These are phyloP conservation scores for Eragrostis curvula DNA, from an alignment of 176 grass and related monocot genomes.

Conservation along the genomic window DNA sequence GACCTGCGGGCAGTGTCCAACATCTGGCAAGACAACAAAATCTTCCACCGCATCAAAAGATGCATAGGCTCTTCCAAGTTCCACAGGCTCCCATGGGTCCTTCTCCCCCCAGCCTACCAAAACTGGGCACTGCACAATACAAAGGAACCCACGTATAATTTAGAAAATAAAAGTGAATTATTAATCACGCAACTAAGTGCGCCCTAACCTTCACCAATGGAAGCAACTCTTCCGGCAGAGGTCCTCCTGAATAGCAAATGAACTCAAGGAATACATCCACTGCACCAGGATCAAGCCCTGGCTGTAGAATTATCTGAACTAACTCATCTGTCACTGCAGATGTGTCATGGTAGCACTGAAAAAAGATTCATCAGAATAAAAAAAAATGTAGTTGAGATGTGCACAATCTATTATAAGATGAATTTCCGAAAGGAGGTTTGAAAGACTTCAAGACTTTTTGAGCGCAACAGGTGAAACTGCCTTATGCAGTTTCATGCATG, in stretches of 20 bases:
- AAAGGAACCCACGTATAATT: constrained; percentile 13
- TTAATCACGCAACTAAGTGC: not conserved
- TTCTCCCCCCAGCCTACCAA: constrained; percentile 90
- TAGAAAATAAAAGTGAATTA: not conserved
- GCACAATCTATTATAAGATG: not conserved
- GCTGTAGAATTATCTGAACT: constrained; percentile 90
- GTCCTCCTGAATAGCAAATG: constrained; percentile 95
- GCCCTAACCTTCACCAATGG: constrained; percentile 67
- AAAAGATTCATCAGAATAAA: constrained; percentile 41
- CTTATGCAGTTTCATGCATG: not conserved
- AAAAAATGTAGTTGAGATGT: not conserved
- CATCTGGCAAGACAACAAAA: constrained; percentile 85
- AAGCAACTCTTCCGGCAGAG: constrained; percentile 96
- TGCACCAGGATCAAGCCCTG: constrained; percentile 84
- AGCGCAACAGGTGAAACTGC: not conserved
- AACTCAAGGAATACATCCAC: constrained; percentile 97
- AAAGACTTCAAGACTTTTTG: not conserved
- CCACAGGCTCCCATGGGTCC: constrained; percentile 95
- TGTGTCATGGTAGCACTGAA: constrained; percentile 91
- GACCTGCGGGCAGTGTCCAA: constrained; percentile 98
- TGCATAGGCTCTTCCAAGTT: constrained; percentile 82
- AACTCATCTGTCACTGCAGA: constrained; percentile 88
- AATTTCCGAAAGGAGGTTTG: not conserved
- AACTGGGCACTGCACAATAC: constrained; percentile 72
- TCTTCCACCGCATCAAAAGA: constrained; percentile 82